Evolutionary conservation across 192 early-diverging fungal genomes (phyloP).

Genomic region (Gamsiella multidivaricata): DNA sequence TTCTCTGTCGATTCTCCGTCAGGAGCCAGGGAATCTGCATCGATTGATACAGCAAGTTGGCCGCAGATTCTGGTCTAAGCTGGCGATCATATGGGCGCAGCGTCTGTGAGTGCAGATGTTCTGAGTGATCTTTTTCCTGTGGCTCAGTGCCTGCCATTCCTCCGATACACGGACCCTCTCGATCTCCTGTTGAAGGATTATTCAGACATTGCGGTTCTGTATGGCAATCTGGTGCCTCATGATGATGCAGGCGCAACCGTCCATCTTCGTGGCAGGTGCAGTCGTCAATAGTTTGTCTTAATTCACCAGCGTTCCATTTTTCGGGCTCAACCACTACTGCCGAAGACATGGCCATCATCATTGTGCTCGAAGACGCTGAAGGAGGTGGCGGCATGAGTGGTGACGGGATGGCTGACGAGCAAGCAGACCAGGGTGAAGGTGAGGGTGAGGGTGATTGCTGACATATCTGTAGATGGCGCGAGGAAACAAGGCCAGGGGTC

Average conservation of each 20-base stretch:
- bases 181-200: not conserved
- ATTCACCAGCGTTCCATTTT: slow-evolving; percentile 19
- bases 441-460: slow-evolving; percentile 15
- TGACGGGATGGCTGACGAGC: slow-evolving; percentile 30
- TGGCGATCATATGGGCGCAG: no score
- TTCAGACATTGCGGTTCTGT: not conserved
- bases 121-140: not conserved
- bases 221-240: not conserved
- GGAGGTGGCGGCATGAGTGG: slow-evolving; percentile 38
- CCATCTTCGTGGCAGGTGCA: not conserved
- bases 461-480: not conserved
- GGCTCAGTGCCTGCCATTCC: not conserved
- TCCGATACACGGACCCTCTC: not conserved
- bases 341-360: slow-evolving; percentile 43
- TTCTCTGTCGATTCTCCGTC: slow-evolving; percentile 10
- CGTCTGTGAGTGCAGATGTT: no score
- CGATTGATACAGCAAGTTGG: no score
- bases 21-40: slow-evolving; percentile 21
- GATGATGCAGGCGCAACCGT: not conserved
- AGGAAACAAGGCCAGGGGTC: not conserved
- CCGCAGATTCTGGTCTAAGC: no score
- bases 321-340: slow-evolving; percentile 11
- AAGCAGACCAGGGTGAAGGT: slow-evolving; percentile 33
- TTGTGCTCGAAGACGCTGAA: slow-evolving; percentile 14
- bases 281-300: not conserved